Percentiles rank a stretch among this genome's conserved stretches.
phyloP scores from a whole-genome alignment of 441 rosid genomes.

The Erysimum pusillum region DNA sequence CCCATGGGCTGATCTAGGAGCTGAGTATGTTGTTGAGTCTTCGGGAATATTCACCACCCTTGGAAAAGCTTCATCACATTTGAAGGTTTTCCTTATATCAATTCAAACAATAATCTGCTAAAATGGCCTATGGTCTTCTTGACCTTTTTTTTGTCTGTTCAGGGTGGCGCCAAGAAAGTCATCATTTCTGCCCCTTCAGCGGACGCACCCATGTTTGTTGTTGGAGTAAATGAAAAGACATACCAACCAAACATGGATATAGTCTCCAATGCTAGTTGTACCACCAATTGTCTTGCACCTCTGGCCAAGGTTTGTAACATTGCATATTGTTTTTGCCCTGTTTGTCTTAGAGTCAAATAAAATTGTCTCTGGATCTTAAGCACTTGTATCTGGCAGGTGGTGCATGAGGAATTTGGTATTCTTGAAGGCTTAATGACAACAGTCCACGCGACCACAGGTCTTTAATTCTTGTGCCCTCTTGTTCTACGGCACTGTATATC shows the following conservation, averaged over 20 bases:
- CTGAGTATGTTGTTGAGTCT: conserved; percentile 89
- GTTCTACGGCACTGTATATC: conserved; percentile 17
- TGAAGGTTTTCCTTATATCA: conserved; percentile 59
- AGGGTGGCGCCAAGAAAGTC: conserved; percentile 97
- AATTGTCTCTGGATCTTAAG: conserved; percentile 1
- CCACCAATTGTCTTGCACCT: conserved; percentile 98
- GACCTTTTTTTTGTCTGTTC: conserved; percentile 35
- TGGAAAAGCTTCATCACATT: conserved; percentile 83
- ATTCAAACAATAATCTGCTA: background rate
- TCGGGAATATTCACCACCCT: conserved; percentile 91
- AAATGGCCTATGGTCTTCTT: conserved; percentile 12
- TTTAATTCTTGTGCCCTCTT: conserved; percentile 25
- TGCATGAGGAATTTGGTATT: conserved; percentile 94
- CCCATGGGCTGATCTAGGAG: conserved; percentile 97
- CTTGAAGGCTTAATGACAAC: conserved; percentile 97
- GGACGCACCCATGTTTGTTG: conserved; percentile 99
- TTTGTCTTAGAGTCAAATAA: background rate
- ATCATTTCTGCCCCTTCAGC: conserved; percentile 98
- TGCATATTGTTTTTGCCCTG: background rate
- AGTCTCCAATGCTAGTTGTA: conserved; percentile 97
- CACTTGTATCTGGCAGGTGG: conserved; percentile 63
- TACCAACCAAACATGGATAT: conserved; percentile 86
- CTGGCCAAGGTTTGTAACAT: conserved; percentile 81
- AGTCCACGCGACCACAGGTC: conserved; percentile 97
- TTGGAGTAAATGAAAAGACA: conserved; percentile 89